Evolutionary conservation across 129 eudicot species (phyloP).

Genomic region (Flaveria sonorensis): DNA sequence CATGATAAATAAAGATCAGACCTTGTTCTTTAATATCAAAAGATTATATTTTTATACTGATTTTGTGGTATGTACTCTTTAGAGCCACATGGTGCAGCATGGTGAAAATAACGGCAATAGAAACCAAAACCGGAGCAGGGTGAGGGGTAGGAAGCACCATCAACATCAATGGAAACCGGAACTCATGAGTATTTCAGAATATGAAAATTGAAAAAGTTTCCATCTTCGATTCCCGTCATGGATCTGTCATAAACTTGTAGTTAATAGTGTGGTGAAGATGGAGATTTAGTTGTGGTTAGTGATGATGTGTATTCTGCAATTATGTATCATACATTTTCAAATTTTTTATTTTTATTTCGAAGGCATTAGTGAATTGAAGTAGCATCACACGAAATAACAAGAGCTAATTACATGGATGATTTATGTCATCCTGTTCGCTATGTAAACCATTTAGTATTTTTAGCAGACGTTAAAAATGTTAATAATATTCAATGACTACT

Average conservation of each 20-base stretch:
- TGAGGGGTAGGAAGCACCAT: slow-evolving; percentile 28
- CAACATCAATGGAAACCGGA: slow-evolving; percentile 70
- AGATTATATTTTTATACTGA: not conserved
- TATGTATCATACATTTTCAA: not conserved
- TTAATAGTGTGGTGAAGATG: not conserved
- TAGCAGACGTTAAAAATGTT: too few species aligned
- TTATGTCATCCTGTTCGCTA: too few species aligned
- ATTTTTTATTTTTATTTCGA: too few species aligned
- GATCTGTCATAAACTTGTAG: not conserved
- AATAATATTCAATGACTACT: too few species aligned
- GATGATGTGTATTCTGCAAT: not conserved
- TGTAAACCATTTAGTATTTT: too few species aligned
- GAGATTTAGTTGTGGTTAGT: not conserved
- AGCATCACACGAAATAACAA: too few species aligned
- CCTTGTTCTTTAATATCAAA: not conserved
- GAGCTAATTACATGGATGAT: too few species aligned
- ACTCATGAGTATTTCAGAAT: slow-evolving; percentile 61
- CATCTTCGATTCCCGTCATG: not conserved
- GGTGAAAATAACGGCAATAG: slow-evolving; percentile 13
- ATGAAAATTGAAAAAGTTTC: slow-evolving; percentile 37
- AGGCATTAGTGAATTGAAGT: too few species aligned
- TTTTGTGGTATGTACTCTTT: not conserved
- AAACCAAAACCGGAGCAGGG: slow-evolving; percentile 26
- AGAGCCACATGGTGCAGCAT: slow-evolving; percentile 11
- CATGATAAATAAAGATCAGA: not conserved